Evolutionary conservation across 1,139 yeast genomes (phyloP).

Genomic region (Lodderomyces theae): DNA sequence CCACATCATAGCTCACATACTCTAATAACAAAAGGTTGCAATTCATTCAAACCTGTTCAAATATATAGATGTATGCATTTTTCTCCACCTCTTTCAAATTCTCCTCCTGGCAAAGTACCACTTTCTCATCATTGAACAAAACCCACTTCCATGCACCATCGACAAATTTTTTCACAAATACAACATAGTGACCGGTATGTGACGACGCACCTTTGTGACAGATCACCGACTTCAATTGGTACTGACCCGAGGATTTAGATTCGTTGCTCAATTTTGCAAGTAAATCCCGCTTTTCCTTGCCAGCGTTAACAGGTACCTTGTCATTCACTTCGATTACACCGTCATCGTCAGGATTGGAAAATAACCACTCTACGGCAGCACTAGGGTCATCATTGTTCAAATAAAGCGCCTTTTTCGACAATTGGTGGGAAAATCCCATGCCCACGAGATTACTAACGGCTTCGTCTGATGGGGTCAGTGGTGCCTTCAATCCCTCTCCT

Average conservation of each 20-base stretch:
- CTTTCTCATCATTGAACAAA: conserved; percentile 90
- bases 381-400: conserved; percentile 60
- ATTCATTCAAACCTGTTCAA: conserved; percentile 19
- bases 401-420: conserved; percentile 68
- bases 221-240: conserved; percentile 64
- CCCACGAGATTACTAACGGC: conserved; percentile 50
- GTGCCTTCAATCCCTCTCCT: conserved; percentile 13
- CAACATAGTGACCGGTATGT: conserved; percentile 96
- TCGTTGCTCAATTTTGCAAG: conserved; percentile 16
- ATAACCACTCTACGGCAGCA: conserved; percentile 88
- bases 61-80: conserved; percentile 63
- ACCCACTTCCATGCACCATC: conserved; percentile 63
- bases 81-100: conserved; percentile 61
- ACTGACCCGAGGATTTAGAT: conserved; percentile 24
- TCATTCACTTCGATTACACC: conserved; percentile 23
- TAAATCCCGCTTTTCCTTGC: conserved; percentile 22
- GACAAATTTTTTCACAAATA: conserved; percentile 53
- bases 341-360: conserved; percentile 67
- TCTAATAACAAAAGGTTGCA: no score
- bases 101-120: conserved; percentile 63
- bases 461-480: conserved; percentile 31
- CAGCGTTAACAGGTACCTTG: conserved; percentile 18
- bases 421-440: conserved; percentile 74
- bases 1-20: no score
- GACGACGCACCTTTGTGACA: conserved; percentile 95